These are phyloP conservation scores for Rosa persica DNA, from an alignment of 306 rosid genomes.

Conservation along the genomic window DNA sequence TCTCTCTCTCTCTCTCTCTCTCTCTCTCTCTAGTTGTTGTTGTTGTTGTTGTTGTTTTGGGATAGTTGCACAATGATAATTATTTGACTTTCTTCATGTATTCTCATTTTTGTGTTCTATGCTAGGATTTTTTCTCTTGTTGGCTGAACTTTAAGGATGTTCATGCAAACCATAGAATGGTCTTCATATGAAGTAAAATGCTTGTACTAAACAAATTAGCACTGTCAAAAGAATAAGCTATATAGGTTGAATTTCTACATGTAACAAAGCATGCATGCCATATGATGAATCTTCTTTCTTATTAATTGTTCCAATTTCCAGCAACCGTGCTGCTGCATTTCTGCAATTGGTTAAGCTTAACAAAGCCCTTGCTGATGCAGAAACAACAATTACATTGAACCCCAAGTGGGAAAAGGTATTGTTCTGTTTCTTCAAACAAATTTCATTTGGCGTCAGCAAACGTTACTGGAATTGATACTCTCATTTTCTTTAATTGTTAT, in stretches of 20 bases:
- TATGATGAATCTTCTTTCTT: conserved; percentile 27
- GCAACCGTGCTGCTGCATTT: conserved; percentile 98
- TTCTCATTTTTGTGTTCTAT: not conserved
- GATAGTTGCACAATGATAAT: not conserved
- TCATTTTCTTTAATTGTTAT: conserved; percentile 9
- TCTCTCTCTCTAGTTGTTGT: not conserved
- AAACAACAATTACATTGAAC: conserved; percentile 75
- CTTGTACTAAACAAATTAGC: not conserved
- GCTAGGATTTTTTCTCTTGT: not conserved
- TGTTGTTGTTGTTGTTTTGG: not conserved
- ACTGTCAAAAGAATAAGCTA: not conserved
- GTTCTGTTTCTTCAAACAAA: not conserved
- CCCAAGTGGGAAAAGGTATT: conserved; percentile 97
- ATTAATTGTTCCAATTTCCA: conserved; percentile 33
- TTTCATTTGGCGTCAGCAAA: not conserved
- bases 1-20: not conserved
- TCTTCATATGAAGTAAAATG: conserved; percentile 5
- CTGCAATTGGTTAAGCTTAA: conserved; percentile 87
- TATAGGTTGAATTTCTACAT: not conserved
- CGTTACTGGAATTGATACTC: not conserved
- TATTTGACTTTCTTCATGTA: not conserved
- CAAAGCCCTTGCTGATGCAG: conserved; percentile 97
- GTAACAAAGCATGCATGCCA: not conserved
- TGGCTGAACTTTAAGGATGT: not conserved
- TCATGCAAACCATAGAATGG: not conserved